Conservation (phyloP, 1,284 basidiomycete genomes). For the Neotropicomus parvogracilis region DNA sequence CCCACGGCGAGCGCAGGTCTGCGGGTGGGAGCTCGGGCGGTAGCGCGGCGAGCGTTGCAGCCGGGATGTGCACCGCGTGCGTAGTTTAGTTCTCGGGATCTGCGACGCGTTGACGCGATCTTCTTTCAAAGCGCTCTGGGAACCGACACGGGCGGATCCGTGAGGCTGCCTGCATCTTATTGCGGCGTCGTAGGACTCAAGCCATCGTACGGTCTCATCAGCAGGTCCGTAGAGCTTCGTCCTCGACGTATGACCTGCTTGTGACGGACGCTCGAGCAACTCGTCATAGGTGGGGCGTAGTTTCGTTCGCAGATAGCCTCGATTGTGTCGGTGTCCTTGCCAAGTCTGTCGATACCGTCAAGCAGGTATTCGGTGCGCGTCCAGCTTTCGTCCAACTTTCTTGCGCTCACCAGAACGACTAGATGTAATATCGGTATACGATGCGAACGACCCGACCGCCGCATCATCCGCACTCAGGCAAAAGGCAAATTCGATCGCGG, state of each 20-base stretch:
- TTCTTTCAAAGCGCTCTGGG: constrained; percentile 67
- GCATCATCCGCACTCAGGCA: constrained; percentile 44
- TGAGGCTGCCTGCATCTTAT: constrained; percentile 89
- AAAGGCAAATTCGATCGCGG: constrained; percentile 18
- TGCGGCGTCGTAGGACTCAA: constrained; percentile 92
- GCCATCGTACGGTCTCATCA: constrained; percentile 91
- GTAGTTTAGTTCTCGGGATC: constrained; percentile 27
- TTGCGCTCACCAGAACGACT: constrained; percentile 1
- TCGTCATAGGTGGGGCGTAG: constrained; percentile 73
- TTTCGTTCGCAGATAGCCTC: constrained; percentile 91
- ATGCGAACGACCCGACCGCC: constrained; percentile 79
- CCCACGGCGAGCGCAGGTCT: constrained; percentile 48
- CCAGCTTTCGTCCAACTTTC: not conserved
- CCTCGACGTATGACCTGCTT: not conserved
- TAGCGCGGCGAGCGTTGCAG: constrained; percentile 78
- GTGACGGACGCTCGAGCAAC: constrained; percentile 18
- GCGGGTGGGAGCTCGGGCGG: constrained; percentile 85
- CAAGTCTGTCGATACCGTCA: constrained; percentile 46
- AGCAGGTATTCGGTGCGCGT: constrained; percentile 57
- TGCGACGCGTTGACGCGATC: constrained; percentile 11
- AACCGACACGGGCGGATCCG: constrained; percentile 95
- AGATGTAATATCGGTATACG: constrained; percentile 68
- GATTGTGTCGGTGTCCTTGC: constrained; percentile 91
- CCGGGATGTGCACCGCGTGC: constrained; percentile 76
- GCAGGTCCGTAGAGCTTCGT: constrained; percentile 51